Conservation (phyloP, 768 basidiomycete species). For the Russula vinacea region DNA sequence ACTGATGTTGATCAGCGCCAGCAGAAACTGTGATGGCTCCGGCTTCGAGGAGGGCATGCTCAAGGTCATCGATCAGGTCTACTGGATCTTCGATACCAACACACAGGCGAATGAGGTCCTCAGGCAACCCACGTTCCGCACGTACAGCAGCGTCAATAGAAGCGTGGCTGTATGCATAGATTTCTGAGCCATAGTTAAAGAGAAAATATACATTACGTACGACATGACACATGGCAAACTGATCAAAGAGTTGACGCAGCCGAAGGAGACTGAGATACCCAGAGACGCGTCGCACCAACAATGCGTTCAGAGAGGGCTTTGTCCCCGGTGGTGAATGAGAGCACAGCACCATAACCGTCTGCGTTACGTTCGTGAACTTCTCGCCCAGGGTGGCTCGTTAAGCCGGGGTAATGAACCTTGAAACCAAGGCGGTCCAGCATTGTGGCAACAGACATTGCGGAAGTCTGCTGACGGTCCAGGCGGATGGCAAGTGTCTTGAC, state of each 20-base stretch:
- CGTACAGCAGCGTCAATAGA: constrained; percentile 96
- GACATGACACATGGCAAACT: constrained; percentile 99
- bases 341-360: constrained; percentile 86
- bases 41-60: constrained; percentile 85
- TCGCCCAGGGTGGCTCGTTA: constrained; percentile 73
- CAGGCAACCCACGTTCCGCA: constrained; percentile 95
- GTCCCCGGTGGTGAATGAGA: constrained; percentile 93
- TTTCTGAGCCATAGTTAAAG: constrained; percentile 15
- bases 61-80: constrained; percentile 93
- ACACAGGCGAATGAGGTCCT: constrained; percentile 95
- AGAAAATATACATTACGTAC: constrained; percentile 51
- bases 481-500: constrained; percentile 94
- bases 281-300: constrained; percentile 87
- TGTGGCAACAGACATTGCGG: constrained; percentile 76
- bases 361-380: constrained; percentile 91
- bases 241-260: constrained; percentile 96
- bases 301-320: constrained; percentile 87
- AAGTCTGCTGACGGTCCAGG: constrained; percentile 90
- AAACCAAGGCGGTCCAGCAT: constrained; percentile 87
- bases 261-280: constrained; percentile 98
- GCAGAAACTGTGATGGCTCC: constrained; percentile 72
- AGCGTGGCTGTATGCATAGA: constrained; percentile 63
- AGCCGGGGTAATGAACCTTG: constrained; percentile 87
- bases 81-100: constrained; percentile 96
- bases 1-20: constrained; percentile 49